Conservation (phyloP, 805 yeast species). For the Teunomyces gatunensis region DNA sequence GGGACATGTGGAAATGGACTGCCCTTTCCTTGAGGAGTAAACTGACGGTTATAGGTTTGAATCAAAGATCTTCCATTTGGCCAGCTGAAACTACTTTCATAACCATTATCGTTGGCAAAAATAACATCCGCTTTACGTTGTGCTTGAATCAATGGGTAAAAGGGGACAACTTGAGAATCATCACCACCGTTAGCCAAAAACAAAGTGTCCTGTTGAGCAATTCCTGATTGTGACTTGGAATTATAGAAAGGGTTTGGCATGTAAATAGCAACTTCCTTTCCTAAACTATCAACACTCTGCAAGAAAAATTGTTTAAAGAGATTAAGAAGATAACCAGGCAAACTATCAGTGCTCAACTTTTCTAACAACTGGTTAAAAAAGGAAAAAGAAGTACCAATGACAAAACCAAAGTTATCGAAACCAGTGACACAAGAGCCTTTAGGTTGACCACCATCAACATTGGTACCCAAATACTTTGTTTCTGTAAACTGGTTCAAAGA, state of each 20-base stretch:
- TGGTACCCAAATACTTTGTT: conserved; percentile 67
- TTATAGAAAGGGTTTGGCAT: conserved; percentile 63
- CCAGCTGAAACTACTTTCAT: conserved; percentile 34
- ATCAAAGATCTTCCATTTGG: conserved; percentile 38
- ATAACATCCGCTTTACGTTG: conserved; percentile 33
- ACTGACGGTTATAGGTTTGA: conserved; percentile 33
- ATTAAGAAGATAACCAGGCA: not conserved
- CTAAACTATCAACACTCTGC: conserved; percentile 3
- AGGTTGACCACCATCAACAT: conserved; percentile 59
- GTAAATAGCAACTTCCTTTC: conserved; percentile 64
- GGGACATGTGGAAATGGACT: conserved; percentile 81
- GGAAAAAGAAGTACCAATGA: conserved; percentile 81
- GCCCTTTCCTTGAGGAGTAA: conserved; percentile 45
- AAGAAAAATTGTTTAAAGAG: conserved; percentile 4
- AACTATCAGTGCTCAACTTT: conserved; percentile 38
- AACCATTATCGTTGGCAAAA: conserved; percentile 37
- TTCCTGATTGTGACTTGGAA: conserved; percentile 17
- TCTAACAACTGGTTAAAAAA: conserved; percentile 68
- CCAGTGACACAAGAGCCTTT: conserved; percentile 56
- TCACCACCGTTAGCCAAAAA: conserved; percentile 42
- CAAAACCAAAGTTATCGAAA: conserved; percentile 77
- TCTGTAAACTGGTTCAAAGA: conserved; percentile 63
- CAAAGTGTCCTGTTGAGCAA: conserved; percentile 21
- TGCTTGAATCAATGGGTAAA: conserved; percentile 36
- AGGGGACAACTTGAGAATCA: conserved; percentile 38